A percentile compares a stretch with the other conserved stretches of the same genome.
phyloP scores from a whole-genome alignment of 352 stramenopile genomes.

The Phytopythium delawarense region DNA sequence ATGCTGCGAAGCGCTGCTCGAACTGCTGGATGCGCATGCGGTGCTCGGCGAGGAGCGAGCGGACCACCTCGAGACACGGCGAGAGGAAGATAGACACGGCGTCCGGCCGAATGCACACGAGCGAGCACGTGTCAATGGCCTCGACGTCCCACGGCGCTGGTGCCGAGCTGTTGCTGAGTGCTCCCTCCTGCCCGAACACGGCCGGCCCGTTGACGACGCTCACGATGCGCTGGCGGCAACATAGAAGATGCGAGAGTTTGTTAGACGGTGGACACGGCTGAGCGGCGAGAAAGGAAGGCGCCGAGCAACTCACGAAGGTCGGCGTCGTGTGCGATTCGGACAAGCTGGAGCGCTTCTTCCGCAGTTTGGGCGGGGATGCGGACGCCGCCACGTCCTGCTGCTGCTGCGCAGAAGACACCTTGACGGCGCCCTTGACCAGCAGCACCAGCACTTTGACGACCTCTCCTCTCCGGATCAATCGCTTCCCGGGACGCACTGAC shows the following conservation, averaged over 20 bases:
- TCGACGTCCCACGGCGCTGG: constrained; percentile 55
- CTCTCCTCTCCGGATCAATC: constrained; percentile 47
- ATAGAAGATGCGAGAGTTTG: not conserved
- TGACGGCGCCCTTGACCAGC: constrained; percentile 58
- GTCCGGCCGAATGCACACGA: constrained; percentile 53
- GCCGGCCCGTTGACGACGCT: constrained; percentile 58
- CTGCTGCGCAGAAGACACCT: constrained; percentile 35
- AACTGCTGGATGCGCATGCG: constrained; percentile 39
- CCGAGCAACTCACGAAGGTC: not conserved
- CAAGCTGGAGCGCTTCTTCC: not conserved
- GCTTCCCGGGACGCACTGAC: constrained; percentile 31
- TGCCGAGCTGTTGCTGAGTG: constrained; percentile 31
- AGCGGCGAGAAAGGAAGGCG: not conserved
- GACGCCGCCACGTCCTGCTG: not conserved
- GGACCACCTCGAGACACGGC: constrained; percentile 41
- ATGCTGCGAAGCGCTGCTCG: constrained; percentile 31
- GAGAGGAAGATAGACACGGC: constrained; percentile 60
- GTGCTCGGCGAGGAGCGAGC: constrained; percentile 44
- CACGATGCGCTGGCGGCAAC: constrained; percentile 21
- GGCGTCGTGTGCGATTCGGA: not conserved
- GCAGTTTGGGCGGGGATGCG: not conserved
- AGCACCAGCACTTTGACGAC: constrained; percentile 59
- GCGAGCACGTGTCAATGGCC: constrained; percentile 46
- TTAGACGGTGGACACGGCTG: not conserved
- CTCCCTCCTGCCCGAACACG: constrained; percentile 66